Conservation (phyloP, 2,329 filamentous ascomycete species). For the Akanthomyces muscarius region DNA sequence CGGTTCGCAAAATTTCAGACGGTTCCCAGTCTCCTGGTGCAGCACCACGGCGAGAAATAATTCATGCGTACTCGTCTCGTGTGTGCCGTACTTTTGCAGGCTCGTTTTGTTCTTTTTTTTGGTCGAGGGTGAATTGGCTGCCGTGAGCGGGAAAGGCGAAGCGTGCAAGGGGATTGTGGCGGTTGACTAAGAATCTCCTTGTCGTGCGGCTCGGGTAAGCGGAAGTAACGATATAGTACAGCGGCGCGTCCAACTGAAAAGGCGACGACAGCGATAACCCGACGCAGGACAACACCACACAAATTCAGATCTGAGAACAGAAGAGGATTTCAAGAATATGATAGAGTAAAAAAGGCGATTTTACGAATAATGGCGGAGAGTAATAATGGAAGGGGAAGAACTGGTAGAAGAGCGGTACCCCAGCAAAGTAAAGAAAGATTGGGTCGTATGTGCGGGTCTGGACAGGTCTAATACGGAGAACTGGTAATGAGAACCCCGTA, state of each 20-base stretch:
- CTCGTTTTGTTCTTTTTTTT: not conserved
- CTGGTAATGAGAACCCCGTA: not conserved
- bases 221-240: slow-evolving; percentile 5
- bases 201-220: slow-evolving; percentile 16
- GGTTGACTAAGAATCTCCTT: slow-evolving; percentile 11
- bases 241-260: not conserved
- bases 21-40: not conserved
- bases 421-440: slow-evolving; percentile 11
- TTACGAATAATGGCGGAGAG: not conserved
- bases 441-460: slow-evolving; percentile 4
- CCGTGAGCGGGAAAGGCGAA: not conserved
- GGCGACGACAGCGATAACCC: not conserved
- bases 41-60: not conserved
- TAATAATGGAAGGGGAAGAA: slow-evolving; percentile 9
- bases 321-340: not conserved
- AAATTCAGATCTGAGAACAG: not conserved
- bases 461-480: not conserved
- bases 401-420: not conserved
- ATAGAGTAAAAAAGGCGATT: not conserved
- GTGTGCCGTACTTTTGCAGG: not conserved
- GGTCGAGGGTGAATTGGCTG: not conserved
- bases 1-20: not conserved
- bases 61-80: not conserved
- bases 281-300: not conserved
- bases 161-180: not conserved